phyloP scores from a whole-genome alignment of 306 rosid species.

The Glycyrrhiza uralensis region DNA sequence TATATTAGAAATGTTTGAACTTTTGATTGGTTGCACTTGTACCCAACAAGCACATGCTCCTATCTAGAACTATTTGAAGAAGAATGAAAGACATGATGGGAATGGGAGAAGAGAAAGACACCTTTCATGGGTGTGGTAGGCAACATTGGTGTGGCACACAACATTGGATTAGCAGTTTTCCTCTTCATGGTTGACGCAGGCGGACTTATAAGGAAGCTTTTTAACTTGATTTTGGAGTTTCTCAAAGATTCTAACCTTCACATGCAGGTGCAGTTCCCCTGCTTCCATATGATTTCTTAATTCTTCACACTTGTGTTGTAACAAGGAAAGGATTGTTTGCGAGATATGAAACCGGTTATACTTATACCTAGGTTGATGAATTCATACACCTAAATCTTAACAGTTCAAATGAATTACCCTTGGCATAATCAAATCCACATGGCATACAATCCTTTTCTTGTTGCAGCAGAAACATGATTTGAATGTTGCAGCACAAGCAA shows the following conservation, averaged over 20 bases:
- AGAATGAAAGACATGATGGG: too few relatives aligned
- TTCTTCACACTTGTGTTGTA: background rate
- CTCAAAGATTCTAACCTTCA: background rate
- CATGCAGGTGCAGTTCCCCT: background rate
- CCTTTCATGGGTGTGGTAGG: constrained; percentile 23
- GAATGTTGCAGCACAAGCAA: background rate
- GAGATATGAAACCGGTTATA: background rate
- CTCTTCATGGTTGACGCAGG: background rate
- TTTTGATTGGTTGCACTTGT: too few relatives aligned
- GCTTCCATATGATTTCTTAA: background rate
- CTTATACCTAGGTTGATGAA: too few relatives aligned
- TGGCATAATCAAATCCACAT: too few relatives aligned
- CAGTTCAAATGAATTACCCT: background rate
- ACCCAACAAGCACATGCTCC: too few relatives aligned
- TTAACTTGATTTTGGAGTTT: background rate
- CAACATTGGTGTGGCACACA: too few relatives aligned
- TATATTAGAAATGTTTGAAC: too few relatives aligned
- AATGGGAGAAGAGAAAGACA: background rate
- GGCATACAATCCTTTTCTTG: background rate
- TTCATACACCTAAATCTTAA: background rate
- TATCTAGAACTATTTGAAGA: too few relatives aligned
- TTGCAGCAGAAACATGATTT: background rate
- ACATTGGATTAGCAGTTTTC: background rate
- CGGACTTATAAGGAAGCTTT: background rate
- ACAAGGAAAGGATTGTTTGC: constrained; percentile 26